Conservation (phyloP, 75 land plant genomes). For the Adiantum capillusveneris region DNA sequence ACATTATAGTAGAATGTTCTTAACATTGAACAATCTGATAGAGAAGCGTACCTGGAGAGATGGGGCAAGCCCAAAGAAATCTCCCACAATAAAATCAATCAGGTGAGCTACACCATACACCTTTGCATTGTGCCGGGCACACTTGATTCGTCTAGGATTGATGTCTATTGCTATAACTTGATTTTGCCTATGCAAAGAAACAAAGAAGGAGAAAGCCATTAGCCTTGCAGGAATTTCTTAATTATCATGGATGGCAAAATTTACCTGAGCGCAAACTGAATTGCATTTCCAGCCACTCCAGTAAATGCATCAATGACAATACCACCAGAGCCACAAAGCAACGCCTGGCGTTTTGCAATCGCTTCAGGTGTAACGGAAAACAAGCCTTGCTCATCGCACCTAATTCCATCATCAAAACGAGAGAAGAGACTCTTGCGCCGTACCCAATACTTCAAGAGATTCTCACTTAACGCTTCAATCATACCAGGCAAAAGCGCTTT, state of each 20-base stretch:
- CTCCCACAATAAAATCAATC: conserved; percentile 80
- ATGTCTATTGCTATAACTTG: conserved; percentile 91
- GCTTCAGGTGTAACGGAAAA: conserved; percentile 73
- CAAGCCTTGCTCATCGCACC: conserved; percentile 82
- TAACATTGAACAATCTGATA: no score
- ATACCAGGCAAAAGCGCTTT: conserved; percentile 12
- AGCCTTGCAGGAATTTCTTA: not conserved
- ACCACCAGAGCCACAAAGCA: conserved; percentile 16
- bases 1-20: no score
- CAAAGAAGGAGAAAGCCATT: not conserved
- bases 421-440: conserved; percentile 59
- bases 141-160: conserved; percentile 68
- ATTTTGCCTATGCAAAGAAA: conserved; percentile 8
- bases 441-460: conserved; percentile 48
- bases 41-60: conserved; percentile 56
- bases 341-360: conserved; percentile 55
- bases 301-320: conserved; percentile 51
- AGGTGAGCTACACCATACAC: conserved; percentile 71
- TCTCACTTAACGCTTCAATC: conserved; percentile 20
- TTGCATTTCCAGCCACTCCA: conserved; percentile 82
- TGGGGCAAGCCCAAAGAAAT: conserved; percentile 66
- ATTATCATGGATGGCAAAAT: not conserved
- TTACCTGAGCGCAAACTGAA: conserved; percentile 65
- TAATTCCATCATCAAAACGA: conserved; percentile 49
- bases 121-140: conserved; percentile 74